A percentile compares a stretch with the other conserved stretches of the same genome.
These are phyloP conservation scores for Axilococcus clingmanii DNA, from an alignment of 139 green algal species.

Conservation along the genomic window DNA sequence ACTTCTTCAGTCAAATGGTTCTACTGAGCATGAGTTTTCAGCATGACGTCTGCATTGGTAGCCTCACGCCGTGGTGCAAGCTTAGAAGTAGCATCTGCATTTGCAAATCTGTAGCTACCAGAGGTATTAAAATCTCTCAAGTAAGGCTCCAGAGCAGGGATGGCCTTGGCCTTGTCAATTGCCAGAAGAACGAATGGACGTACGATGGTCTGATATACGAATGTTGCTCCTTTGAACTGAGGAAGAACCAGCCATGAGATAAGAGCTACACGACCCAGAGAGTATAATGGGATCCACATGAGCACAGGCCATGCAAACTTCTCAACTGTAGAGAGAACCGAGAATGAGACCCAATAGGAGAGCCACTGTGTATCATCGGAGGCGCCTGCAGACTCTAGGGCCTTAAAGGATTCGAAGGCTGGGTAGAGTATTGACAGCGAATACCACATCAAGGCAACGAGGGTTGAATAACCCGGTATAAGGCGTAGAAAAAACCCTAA, in stretches of 20 bases:
- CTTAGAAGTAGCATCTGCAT: neutral
- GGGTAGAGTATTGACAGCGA: constrained; percentile 18
- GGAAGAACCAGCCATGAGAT: constrained; percentile 19
- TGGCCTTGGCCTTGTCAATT: constrained; percentile 8
- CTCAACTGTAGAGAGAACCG: constrained; percentile 12
- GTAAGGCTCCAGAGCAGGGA: constrained; percentile 20
- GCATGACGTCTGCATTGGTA: neutral
- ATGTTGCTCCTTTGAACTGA: constrained; percentile 15
- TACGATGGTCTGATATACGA: constrained; percentile 13
- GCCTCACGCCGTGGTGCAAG: neutral
- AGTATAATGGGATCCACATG: constrained; percentile 25
- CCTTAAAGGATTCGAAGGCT: constrained; percentile 16
- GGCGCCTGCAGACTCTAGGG: constrained; percentile 10
- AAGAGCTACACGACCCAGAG: neutral
- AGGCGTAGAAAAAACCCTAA: constrained; percentile 3
- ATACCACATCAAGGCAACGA: constrained; percentile 2
- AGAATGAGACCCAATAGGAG: constrained; percentile 27
- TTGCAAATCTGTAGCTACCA: neutral
- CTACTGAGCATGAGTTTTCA: too few species aligned
- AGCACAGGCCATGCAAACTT: constrained; percentile 20
- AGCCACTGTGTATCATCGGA: constrained; percentile 31
- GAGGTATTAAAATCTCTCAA: neutral
- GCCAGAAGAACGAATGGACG: constrained; percentile 11
- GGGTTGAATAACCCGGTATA: constrained; percentile 9
- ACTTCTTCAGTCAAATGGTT: too few species aligned